Conservation (phyloP, 768 basidiomycete genomes). For the Exsudoporus frostii region DNA sequence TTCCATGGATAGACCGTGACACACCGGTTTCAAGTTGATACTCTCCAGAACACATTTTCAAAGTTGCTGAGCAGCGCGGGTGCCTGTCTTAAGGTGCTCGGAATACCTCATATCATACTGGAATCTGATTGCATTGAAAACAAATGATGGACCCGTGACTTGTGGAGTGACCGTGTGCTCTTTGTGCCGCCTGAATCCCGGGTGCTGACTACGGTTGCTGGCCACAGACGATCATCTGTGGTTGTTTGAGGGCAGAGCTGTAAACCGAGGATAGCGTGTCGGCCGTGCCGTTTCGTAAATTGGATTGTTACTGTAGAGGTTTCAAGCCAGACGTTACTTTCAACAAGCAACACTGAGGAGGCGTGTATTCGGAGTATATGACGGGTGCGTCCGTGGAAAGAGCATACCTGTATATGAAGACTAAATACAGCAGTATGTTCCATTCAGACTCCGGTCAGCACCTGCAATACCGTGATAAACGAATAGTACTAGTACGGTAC, state of each 20-base stretch:
- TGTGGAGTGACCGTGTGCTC: too few species aligned
- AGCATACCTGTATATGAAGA: too few species aligned
- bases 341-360: too few species aligned
- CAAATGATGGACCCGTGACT: neutral
- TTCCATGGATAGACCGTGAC: neutral
- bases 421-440: too few species aligned
- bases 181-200: too few species aligned
- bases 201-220: too few species aligned
- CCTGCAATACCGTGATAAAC: too few species aligned
- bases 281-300: neutral
- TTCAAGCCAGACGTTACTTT: neutral
- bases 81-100: neutral
- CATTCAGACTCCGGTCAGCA: too few species aligned
- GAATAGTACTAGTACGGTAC: too few species aligned
- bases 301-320: neutral
- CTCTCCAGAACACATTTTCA: neutral
- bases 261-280: neutral
- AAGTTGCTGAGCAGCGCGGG: neutral
- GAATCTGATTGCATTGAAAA: neutral
- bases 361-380: too few species aligned
- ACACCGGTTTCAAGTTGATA: neutral
- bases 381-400: too few species aligned
- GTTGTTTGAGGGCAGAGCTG: neutral
- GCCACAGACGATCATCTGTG: neutral
- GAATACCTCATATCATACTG: neutral